These are phyloP conservation scores for Rhizopus sp. DNA, from an alignment of 371 early-diverging fungal genomes.

Conservation along the genomic window DNA sequence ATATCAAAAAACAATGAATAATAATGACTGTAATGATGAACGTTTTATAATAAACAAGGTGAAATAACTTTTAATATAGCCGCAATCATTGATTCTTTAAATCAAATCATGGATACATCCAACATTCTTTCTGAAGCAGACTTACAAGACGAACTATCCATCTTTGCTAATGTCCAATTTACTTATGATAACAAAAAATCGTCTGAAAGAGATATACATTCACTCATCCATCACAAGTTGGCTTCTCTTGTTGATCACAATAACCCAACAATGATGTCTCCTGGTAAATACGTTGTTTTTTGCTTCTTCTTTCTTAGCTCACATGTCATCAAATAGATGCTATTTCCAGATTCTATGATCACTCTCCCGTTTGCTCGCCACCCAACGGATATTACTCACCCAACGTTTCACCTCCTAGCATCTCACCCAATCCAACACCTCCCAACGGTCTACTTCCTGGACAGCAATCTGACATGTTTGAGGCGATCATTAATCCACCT, in stretches of 20 bases:
- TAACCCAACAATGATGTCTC: slow-evolving; percentile 23
- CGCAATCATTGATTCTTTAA: slow-evolving; percentile 29
- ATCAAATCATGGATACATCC: slow-evolving; percentile 36
- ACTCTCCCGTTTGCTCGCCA: slow-evolving; percentile 26
- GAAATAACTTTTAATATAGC: slow-evolving; percentile 11
- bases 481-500: slow-evolving; percentile 25
- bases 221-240: slow-evolving; percentile 26
- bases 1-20: slow-evolving; percentile 8
- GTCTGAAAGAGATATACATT: slow-evolving; percentile 29
- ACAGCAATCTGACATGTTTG: slow-evolving; percentile 6
- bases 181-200: slow-evolving; percentile 52
- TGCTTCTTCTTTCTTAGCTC: neutral
- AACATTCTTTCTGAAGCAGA: slow-evolving; percentile 39
- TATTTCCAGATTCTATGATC: slow-evolving; percentile 24
- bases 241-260: slow-evolving; percentile 25
- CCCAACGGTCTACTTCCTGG: slow-evolving; percentile 21
- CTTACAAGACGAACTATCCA: slow-evolving; percentile 37
- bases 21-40: slow-evolving; percentile 2
- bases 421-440: slow-evolving; percentile 28
- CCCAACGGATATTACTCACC: slow-evolving; percentile 33
- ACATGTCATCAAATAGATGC: slow-evolving; percentile 18
- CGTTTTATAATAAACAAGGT: slow-evolving; percentile 12
- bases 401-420: slow-evolving; percentile 28
- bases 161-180: slow-evolving; percentile 61
- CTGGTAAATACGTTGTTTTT: slow-evolving; percentile 11